phyloP scores from a whole-genome alignment of 495 filamentous ascomycete species.

The Cryomyces antarcticus region DNA sequence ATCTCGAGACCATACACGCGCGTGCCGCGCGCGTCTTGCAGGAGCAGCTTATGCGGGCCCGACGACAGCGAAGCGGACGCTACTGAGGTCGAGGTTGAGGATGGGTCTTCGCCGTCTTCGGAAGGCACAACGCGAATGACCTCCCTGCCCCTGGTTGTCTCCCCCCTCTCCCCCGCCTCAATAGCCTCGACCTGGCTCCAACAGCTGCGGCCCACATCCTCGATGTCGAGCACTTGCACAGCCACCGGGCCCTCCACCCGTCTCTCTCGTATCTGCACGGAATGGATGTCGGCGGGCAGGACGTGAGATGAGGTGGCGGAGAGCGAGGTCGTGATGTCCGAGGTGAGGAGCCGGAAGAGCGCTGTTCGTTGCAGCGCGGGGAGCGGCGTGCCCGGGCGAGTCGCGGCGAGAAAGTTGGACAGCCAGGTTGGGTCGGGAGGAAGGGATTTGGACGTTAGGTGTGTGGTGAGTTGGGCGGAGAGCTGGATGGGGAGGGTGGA shows the following conservation, averaged over 20 bases:
- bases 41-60: constrained; percentile 57
- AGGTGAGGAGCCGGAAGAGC: constrained; percentile 56
- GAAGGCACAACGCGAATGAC: constrained; percentile 50
- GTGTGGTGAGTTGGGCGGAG: constrained; percentile 9
- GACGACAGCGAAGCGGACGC: background rate
- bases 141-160: constrained; percentile 62
- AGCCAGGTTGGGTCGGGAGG: constrained; percentile 17
- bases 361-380: constrained; percentile 59
- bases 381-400: constrained; percentile 36
- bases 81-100: constrained; percentile 5
- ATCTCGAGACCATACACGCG: constrained; percentile 59
- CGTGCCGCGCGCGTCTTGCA: constrained; percentile 75
- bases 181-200: constrained; percentile 77
- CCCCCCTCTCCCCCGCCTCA: constrained; percentile 65
- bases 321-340: constrained; percentile 47
- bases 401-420: constrained; percentile 16
- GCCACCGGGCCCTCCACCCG: constrained; percentile 36
- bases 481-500: background rate
- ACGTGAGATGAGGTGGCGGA: constrained; percentile 20
- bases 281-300: constrained; percentile 36
- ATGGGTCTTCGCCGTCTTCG: constrained; percentile 19
- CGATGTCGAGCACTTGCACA: constrained; percentile 68
- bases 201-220: constrained; percentile 54
- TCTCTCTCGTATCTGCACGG: constrained; percentile 31
- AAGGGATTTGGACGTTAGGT: constrained; percentile 15